Percentiles rank a stretch among this genome's conserved stretches.
Evolutionary conservation across 768 basidiomycete genomes (phyloP).

Genomic region (Pleurotus tuber-regium): DNA sequence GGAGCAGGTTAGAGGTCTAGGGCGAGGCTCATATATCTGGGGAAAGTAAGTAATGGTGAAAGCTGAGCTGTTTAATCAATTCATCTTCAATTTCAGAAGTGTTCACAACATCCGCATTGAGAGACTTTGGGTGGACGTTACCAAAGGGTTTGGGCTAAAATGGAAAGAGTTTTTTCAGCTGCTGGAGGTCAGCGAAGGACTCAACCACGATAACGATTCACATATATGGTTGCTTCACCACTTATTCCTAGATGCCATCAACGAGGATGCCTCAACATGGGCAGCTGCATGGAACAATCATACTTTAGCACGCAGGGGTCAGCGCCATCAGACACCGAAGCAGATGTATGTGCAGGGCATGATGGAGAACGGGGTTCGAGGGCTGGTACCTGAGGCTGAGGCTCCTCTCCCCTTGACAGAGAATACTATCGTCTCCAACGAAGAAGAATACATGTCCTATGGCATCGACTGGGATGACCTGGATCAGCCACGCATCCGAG

Average conservation of each 20-base stretch:
- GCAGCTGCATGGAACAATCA: constrained; percentile 34
- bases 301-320: constrained; percentile 17
- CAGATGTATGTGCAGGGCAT: constrained; percentile 33
- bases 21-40: constrained; percentile 34
- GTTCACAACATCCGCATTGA: constrained; percentile 40
- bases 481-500: constrained; percentile 11
- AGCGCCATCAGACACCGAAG: constrained; percentile 18
- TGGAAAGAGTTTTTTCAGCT: constrained; percentile 37
- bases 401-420: neutral
- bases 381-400: constrained; percentile 14
- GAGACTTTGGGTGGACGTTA: constrained; percentile 37
- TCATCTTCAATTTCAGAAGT: constrained; percentile 21
- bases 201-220: constrained; percentile 20
- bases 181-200: constrained; percentile 27
- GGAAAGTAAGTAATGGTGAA: constrained; percentile 22
- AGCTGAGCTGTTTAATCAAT: neutral
- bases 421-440: constrained; percentile 2
- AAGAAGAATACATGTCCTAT: constrained; percentile 20
- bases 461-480: constrained; percentile 23
- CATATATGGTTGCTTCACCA: constrained; percentile 41
- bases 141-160: constrained; percentile 29
- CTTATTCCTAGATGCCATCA: constrained; percentile 31
- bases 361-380: constrained; percentile 27
- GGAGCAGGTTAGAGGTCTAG: constrained; percentile 21
- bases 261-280: constrained; percentile 29